Percentiles rank a stretch among this genome's conserved stretches.
Evolutionary conservation across 208 protist species (phyloP).

Genomic region (Strigomonas culicis): DNA sequence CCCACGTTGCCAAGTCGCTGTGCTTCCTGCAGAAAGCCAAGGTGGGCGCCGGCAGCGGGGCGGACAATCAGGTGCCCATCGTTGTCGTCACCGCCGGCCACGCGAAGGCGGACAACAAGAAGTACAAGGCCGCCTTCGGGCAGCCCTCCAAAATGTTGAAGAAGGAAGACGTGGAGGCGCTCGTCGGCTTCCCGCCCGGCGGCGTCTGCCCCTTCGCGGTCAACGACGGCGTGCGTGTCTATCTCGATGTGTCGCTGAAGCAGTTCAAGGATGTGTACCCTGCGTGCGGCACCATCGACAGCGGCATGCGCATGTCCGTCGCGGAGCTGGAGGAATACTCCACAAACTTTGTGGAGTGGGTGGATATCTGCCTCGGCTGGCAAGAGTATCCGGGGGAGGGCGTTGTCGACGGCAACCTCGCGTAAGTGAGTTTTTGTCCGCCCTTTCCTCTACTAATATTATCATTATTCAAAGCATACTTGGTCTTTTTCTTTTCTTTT

Average conservation of each 20-base stretch:
- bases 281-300: slow-evolving; percentile 42
- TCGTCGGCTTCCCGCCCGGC: slow-evolving; percentile 45
- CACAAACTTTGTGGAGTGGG: slow-evolving; percentile 63
- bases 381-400: neutral
- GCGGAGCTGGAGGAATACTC: slow-evolving; percentile 59
- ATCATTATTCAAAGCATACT: neutral
- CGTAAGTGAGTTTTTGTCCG: slow-evolving; percentile 7
- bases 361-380: slow-evolving; percentile 56
- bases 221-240: slow-evolving; percentile 43
- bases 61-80: slow-evolving; percentile 11
- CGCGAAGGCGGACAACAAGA: slow-evolving; percentile 40
- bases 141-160: slow-evolving; percentile 47
- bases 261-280: slow-evolving; percentile 53
- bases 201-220: slow-evolving; percentile 64
- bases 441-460: neutral
- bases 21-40: slow-evolving; percentile 23
- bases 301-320: slow-evolving; percentile 27
- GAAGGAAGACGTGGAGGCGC: slow-evolving; percentile 41
- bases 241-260: slow-evolving; percentile 61
- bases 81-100: slow-evolving; percentile 54
- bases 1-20: slow-evolving; percentile 63
- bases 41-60: slow-evolving; percentile 9
- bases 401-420: neutral
- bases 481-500: slow-evolving; percentile 12
- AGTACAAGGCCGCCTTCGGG: slow-evolving; percentile 43